Evolutionary conservation across 345 rosid genomes (phyloP), one percentile per base, ranked within the genome.

Genomic region (Syzygium oleosum): DNA sequence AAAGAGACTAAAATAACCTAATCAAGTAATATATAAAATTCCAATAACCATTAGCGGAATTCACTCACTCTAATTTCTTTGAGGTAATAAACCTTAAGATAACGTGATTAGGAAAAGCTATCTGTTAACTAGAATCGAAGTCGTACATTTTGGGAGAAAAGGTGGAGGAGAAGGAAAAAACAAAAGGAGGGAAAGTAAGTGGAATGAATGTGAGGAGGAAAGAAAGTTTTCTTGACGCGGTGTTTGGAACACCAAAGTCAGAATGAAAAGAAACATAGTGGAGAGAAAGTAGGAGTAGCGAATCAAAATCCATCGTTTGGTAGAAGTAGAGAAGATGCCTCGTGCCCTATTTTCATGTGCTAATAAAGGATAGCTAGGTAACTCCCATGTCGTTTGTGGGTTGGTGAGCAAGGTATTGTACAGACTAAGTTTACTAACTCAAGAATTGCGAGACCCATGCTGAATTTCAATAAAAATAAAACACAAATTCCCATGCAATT

Each of bases 1-100:
- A 27, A 61, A n/a, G 4, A n/a, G 2, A n/a, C 27, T 61, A 3
- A 61, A n/a, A 17, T n/a, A 61, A 61, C 13, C 73, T 61, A 13
- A 61, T 27, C 2, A 2, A n/a, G 17, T 27, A 61, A n/a, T 61
- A 0, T 13, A 61, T 0, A 17, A 61, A 25, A 61, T 61, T 61
- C 34, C 17, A 13, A n/a, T 12, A 5, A 59, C 1, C 68, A 59
- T 61, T 6, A n/a, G 0, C 4, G 9, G 34, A 61, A 61, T n/a
- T 61, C 27, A n/a, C 9, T 61, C 27, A n/a, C 9, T 6, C 65
- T 27, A 2, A 0, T 61, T n/a, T n/a, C 5, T 14, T 0, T 0
- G 4, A n/a, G 73, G 73, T 61, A 3, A 61, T 61, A 9, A 34
- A 2, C 80, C 2, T 73, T 73, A 21, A 34, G 46, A 73, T 34